A percentile compares a stretch with the other conserved stretches of the same genome.
phyloP scores from a whole-genome alignment of 2,329 filamentous ascomycete species.

The Rhinocladiella mackenziei region DNA sequence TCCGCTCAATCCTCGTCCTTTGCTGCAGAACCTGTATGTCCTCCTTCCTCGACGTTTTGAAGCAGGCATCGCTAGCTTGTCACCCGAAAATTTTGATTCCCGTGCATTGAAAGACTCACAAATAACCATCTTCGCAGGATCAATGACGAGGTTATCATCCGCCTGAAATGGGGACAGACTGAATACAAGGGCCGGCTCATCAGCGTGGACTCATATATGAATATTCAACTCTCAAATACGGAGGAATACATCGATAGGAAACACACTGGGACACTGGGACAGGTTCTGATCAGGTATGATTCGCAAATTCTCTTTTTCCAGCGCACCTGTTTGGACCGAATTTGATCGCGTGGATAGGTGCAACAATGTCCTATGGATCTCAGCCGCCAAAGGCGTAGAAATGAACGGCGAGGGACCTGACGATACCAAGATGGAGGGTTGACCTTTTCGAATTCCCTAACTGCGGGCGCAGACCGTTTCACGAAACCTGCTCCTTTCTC shows the following conservation, averaged over 20 bases:
- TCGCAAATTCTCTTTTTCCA: constrained; percentile 5
- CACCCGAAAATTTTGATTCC: too few relatives aligned
- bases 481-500: too few relatives aligned
- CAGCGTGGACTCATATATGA: constrained; percentile 98
- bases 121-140: constrained; percentile 52
- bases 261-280: constrained; percentile 76
- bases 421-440: constrained; percentile 31
- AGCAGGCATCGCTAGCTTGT: background rate
- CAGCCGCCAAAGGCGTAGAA: constrained; percentile 51
- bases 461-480: too few relatives aligned
- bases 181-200: constrained; percentile 94
- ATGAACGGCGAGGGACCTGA: constrained; percentile 36
- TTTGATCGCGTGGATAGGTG: too few relatives aligned
- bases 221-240: constrained; percentile 84
- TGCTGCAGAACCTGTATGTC: constrained; percentile 84
- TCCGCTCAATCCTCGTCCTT: constrained; percentile 92
- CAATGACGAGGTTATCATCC: constrained; percentile 84
- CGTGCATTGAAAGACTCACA: too few relatives aligned
- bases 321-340: too few relatives aligned
- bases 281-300: constrained; percentile 81
- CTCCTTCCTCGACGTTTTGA: background rate
- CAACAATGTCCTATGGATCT: constrained; percentile 97
- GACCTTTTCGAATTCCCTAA: too few relatives aligned
- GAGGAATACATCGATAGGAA: constrained; percentile 90
- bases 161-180: constrained; percentile 95